Percentiles rank a stretch among this genome's conserved stretches.
Evolutionary conservation across 257 asterid genomes (phyloP).

Genomic region (Craterostigma plantagineum): DNA sequence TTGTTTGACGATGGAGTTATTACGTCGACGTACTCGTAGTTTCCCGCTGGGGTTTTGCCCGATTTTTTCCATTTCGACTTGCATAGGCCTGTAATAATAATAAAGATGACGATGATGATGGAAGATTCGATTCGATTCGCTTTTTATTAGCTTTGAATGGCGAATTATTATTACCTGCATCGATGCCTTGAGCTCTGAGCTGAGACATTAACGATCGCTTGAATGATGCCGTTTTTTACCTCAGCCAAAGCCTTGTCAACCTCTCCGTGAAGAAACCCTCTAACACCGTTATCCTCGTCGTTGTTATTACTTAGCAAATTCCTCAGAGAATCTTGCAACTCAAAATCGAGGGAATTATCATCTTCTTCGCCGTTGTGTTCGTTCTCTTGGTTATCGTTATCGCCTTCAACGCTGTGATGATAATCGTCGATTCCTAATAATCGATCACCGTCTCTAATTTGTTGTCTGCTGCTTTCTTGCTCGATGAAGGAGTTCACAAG

Average conservation of each 20-base stretch:
- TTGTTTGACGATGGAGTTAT: constrained; percentile 7
- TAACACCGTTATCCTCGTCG: constrained; percentile 7
- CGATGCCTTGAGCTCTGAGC: constrained; percentile 26
- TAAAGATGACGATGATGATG: too few species aligned
- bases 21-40: constrained; percentile 54
- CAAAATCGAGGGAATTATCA: constrained; percentile 3
- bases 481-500: constrained; percentile 60
- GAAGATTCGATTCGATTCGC: too few species aligned
- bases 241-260: constrained; percentile 16
- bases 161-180: constrained; percentile 24
- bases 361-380: constrained; percentile 7
- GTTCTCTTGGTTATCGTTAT: too few species aligned
- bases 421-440: too few species aligned
- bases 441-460: background rate
- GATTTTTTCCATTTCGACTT: constrained; percentile 65
- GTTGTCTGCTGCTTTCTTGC: constrained; percentile 16
- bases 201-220: constrained; percentile 32
- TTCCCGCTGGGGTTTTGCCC: constrained; percentile 29
- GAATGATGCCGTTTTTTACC: constrained; percentile 7
- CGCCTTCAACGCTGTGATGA: too few species aligned
- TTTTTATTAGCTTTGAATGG: too few species aligned
- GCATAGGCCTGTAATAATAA: constrained; percentile 59
- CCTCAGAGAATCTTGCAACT: constrained; percentile 16
- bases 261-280: constrained; percentile 9
- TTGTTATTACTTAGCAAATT: constrained; percentile 8